These are phyloP conservation scores for Fusarium agapanthi DNA, from an alignment of 2,329 filamentous ascomycete genomes.

Conservation along the genomic window DNA sequence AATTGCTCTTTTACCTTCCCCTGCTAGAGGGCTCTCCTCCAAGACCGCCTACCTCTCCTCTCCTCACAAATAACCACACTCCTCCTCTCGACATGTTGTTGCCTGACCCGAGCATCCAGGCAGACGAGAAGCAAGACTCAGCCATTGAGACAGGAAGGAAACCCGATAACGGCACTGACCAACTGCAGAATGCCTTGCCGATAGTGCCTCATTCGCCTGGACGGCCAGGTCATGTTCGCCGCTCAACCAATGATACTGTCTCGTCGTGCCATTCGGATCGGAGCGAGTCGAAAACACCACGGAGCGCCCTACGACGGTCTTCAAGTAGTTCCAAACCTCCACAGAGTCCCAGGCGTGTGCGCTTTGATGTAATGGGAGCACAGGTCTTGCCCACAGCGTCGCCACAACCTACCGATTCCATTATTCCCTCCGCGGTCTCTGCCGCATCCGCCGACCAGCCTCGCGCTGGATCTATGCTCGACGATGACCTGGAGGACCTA, in stretches of 20 bases:
- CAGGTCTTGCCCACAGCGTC: constrained; percentile 69
- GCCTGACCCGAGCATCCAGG: constrained; percentile 40
- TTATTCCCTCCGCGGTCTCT: constrained; percentile 41
- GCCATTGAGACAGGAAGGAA: constrained; percentile 38
- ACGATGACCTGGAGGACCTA: constrained; percentile 51
- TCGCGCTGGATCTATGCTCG: constrained; percentile 46
- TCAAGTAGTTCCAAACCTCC: constrained; percentile 60
- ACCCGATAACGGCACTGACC: constrained; percentile 11
- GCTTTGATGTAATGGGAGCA: constrained; percentile 68
- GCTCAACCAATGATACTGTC: constrained; percentile 57
- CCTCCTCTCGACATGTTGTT: constrained; percentile 35
- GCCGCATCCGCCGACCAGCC: constrained; percentile 39
- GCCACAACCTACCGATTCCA: constrained; percentile 53
- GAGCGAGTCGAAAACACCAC: constrained; percentile 58
- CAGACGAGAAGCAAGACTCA: constrained; percentile 36
- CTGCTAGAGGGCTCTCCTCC: constrained; percentile 60
- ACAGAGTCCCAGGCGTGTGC: constrained; percentile 67
- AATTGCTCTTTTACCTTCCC: constrained; percentile 72
- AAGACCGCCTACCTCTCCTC: constrained; percentile 32
- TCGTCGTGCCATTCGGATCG: constrained; percentile 63
- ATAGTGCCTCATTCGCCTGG: constrained; percentile 32
- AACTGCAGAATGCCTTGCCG: constrained; percentile 25
- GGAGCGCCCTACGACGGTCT: constrained; percentile 67
- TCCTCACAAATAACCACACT: constrained; percentile 26
- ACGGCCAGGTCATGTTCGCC: constrained; percentile 50